These are phyloP conservation scores for Xylaria arbuscula DNA, from an alignment of 2,329 filamentous ascomycete genomes.

Conservation along the genomic window DNA sequence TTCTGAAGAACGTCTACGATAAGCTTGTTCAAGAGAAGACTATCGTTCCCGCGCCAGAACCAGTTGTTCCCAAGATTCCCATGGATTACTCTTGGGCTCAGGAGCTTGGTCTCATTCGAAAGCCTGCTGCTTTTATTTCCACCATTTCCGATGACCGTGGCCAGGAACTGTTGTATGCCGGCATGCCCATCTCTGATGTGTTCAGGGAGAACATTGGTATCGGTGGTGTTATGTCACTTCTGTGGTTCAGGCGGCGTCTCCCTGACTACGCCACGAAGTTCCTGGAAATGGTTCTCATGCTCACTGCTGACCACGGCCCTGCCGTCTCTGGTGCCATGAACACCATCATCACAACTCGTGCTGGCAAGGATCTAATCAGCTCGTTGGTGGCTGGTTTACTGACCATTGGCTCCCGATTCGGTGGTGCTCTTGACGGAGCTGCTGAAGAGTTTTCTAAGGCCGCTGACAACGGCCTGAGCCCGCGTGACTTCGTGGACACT, in stretches of 20 bases:
- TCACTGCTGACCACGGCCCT: slow-evolving; percentile 98
- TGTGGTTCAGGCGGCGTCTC: slow-evolving; percentile 99
- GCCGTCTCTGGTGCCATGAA: slow-evolving; percentile 99
- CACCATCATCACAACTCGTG: slow-evolving; percentile 99
- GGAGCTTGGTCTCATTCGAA: slow-evolving; percentile 98
- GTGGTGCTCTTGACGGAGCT: slow-evolving; percentile 92
- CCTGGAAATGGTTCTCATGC: slow-evolving; percentile 99
- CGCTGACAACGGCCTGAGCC: slow-evolving; percentile 97
- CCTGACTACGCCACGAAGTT: slow-evolving; percentile 98
- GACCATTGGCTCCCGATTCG: slow-evolving; percentile 97
- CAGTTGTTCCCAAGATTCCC: slow-evolving; percentile 96
- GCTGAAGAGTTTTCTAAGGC: slow-evolving; percentile 99
- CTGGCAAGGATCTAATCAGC: slow-evolving; percentile 97
- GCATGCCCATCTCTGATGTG: slow-evolving; percentile 99
- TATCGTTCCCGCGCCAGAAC: slow-evolving; percentile 88
- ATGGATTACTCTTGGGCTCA: slow-evolving; percentile 99
- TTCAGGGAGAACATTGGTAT: slow-evolving; percentile 99
- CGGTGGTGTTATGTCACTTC: slow-evolving; percentile 98
- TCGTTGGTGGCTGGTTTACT: slow-evolving; percentile 95
- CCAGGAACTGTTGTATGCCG: slow-evolving; percentile 97
- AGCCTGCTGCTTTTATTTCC: slow-evolving; percentile 99
- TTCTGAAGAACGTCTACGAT: slow-evolving; percentile 86
- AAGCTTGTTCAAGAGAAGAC: slow-evolving; percentile 85
- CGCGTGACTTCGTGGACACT: slow-evolving; percentile 97
- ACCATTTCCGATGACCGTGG: slow-evolving; percentile 99